Conservation (phyloP, 73 alveolate species). For the Paramecium pentaurelia region DNA sequence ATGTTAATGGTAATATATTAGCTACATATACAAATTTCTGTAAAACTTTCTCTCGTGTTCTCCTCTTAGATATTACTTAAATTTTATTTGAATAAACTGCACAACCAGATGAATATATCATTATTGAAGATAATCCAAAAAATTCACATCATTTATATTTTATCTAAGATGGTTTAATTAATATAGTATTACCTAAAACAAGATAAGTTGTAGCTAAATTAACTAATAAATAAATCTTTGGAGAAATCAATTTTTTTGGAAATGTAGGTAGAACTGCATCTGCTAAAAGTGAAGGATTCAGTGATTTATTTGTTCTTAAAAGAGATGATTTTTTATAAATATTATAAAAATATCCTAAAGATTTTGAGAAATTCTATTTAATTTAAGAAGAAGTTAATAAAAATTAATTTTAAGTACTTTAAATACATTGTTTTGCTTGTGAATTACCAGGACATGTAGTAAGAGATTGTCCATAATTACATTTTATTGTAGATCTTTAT, state of each 20-base stretch:
- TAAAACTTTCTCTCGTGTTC: neutral
- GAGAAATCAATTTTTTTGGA: constrained; percentile 71
- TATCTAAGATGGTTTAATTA: constrained; percentile 80
- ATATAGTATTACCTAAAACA: constrained; percentile 49
- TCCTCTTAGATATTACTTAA: constrained; percentile 58
- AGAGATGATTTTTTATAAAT: neutral
- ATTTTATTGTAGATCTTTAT: constrained; percentile 20
- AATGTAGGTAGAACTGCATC: constrained; percentile 63
- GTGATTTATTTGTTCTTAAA: neutral
- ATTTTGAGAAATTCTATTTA: neutral
- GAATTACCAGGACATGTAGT: constrained; percentile 48
- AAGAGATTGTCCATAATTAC: constrained; percentile 28
- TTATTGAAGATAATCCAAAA: constrained; percentile 82
- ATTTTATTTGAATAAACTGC: constrained; percentile 76
- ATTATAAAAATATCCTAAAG: neutral
- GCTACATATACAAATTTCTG: neutral
- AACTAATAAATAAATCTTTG: constrained; percentile 52
- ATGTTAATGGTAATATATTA: neutral
- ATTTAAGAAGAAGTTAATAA: neutral
- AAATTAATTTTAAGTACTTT: neutral
- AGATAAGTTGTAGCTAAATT: constrained; percentile 16
- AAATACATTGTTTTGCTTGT: constrained; percentile 26
- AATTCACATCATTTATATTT: constrained; percentile 71
- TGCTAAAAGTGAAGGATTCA: constrained; percentile 55
- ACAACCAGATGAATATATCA: constrained; percentile 80